phyloP scores from a whole-genome alignment of 2,329 filamentous ascomycete genomes.

The Sporothrix luriei region DNA sequence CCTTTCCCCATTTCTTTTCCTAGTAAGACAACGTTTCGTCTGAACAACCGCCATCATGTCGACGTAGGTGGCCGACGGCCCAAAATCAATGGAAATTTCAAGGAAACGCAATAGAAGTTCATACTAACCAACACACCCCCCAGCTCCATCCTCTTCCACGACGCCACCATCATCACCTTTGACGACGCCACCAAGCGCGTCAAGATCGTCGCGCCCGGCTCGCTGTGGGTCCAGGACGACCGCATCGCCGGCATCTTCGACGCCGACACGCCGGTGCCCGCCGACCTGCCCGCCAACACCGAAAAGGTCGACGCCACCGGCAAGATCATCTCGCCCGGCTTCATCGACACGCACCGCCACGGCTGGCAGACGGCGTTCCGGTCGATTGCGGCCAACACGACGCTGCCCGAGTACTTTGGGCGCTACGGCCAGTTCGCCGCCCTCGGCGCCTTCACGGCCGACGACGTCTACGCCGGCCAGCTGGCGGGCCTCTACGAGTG shows the following conservation, averaged over 20 bases:
- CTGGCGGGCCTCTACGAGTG: conserved; percentile 15
- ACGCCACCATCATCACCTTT: conserved; percentile 10
- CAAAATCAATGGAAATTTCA: not conserved
- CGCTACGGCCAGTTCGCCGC: conserved; percentile 12
- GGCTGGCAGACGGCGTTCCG: conserved; percentile 18
- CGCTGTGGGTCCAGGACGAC: conserved; percentile 3
- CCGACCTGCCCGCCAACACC: not conserved
- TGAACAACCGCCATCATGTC: not conserved
- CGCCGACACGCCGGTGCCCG: not conserved
- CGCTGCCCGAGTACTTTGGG: conserved; percentile 20
- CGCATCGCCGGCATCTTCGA: conserved; percentile 10
- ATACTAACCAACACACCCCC: too few relatives aligned
- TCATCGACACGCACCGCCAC: conserved; percentile 16
- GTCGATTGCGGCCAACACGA: conserved; percentile 1
- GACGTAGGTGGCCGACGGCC: not conserved
- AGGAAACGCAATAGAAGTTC: too few relatives aligned
- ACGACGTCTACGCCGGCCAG: conserved; percentile 2
- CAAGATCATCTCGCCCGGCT: conserved; percentile 19
- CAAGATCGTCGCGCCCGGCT: conserved; percentile 7
- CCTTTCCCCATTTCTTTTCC: too few relatives aligned
- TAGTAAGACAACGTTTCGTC: not conserved
- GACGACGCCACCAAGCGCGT: conserved; percentile 13
- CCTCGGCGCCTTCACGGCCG: conserved; percentile 1
- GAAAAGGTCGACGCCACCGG: not conserved
- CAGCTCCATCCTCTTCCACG: conserved; percentile 1